Percentiles rank a stretch among this genome's conserved stretches.
Conservation (phyloP, 1,139 yeast species). For the Hyphopichia fennica region DNA sequence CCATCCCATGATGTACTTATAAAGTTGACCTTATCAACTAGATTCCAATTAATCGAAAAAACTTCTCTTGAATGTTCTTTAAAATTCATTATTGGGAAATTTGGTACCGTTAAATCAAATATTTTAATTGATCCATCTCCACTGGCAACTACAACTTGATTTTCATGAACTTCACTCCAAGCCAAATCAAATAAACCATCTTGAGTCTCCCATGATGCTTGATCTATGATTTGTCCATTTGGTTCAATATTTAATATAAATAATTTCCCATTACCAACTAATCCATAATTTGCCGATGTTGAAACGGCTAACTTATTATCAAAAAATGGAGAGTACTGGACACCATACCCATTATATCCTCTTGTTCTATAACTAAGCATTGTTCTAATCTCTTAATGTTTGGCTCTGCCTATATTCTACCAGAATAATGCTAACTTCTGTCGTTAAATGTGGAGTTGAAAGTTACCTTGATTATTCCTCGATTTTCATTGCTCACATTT, state of each 20-base stretch:
- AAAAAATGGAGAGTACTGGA: conserved; percentile 87
- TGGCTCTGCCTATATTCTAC: no score
- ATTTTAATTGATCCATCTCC: conserved; percentile 90
- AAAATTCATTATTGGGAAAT: conserved; percentile 75
- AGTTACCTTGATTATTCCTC: no score
- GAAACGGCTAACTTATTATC: conserved; percentile 91
- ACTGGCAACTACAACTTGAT: conserved; percentile 76
- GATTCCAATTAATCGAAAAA: conserved; percentile 85
- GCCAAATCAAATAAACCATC: conserved; percentile 87
- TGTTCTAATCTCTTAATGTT: no score
- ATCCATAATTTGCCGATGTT: conserved; percentile 87
- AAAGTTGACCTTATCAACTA: conserved; percentile 71
- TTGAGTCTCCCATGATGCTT: conserved; percentile 78
- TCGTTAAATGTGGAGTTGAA: no score
- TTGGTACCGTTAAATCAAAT: conserved; percentile 68
- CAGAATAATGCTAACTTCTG: no score
- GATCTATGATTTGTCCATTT: conserved; percentile 58
- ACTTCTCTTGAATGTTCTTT: conserved; percentile 84
- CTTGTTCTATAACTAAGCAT: conserved; percentile 77
- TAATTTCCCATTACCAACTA: conserved; percentile 90
- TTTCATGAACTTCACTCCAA: conserved; percentile 91
- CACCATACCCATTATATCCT: conserved; percentile 86
- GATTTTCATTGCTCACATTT: no score
- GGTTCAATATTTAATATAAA: conserved; percentile 67
- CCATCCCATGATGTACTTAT: conserved; percentile 94